phyloP scores from a whole-genome alignment of 2,329 filamentous ascomycete species.

The Penicillium sp. region DNA sequence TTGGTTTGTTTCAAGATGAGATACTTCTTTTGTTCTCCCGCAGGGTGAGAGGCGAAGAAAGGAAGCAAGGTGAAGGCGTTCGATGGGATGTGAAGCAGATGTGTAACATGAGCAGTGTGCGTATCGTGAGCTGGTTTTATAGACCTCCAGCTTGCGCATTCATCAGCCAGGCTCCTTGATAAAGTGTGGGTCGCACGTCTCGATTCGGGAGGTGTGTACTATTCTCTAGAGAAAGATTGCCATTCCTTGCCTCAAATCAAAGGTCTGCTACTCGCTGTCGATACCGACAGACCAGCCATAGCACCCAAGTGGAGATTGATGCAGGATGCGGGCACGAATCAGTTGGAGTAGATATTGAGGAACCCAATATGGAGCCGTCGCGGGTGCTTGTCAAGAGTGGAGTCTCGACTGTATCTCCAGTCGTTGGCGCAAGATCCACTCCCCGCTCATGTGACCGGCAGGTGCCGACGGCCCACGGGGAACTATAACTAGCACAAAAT shows the following conservation, averaged over 20 bases:
- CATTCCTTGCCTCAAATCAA: neutral
- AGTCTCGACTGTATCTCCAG: neutral
- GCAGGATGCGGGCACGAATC: conserved; percentile 5
- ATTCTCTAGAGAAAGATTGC: neutral
- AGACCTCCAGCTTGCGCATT: neutral
- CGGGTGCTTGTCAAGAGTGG: neutral
- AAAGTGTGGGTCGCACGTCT: neutral
- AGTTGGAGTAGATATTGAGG: neutral
- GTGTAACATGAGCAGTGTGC: neutral
- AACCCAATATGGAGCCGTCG: neutral
- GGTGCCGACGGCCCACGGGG: conserved; percentile 1
- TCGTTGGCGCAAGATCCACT: neutral
- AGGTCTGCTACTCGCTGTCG: neutral
- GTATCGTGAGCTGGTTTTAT: neutral
- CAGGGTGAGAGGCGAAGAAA: neutral
- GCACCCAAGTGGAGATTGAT: neutral
- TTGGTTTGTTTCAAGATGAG: neutral
- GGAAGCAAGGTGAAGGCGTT: neutral
- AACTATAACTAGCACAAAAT: neutral
- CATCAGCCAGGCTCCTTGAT: neutral
- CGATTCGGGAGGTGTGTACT: neutral
- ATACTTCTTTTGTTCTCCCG: neutral
- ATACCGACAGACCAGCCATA: neutral
- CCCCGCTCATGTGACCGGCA: conserved; percentile 7
- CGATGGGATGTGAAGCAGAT: neutral